These are phyloP conservation scores for Trichoderma oligosporum DNA, from an alignment of 2,329 filamentous ascomycete species.

Conservation along the genomic window DNA sequence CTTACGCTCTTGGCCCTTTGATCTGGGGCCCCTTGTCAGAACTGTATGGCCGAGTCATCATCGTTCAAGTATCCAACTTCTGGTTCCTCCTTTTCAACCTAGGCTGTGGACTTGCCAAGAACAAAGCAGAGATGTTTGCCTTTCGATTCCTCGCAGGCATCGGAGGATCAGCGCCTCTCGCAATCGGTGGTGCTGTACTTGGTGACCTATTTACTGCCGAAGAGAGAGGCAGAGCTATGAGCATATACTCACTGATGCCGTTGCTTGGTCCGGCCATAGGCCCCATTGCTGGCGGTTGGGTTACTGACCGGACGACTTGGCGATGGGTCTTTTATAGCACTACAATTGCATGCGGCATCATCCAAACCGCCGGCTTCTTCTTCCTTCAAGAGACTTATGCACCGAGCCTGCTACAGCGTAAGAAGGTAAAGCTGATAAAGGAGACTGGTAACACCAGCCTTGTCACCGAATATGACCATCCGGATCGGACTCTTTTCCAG, in stretches of 20 bases:
- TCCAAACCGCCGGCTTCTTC: conserved; percentile 56
- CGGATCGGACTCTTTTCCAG: conserved; percentile 39
- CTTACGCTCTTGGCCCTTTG: conserved; percentile 55
- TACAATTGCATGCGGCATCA: conserved; percentile 56
- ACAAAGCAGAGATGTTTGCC: conserved; percentile 58
- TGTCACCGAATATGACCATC: conserved; percentile 52
- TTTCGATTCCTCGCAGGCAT: conserved; percentile 59
- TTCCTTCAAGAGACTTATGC: conserved; percentile 61
- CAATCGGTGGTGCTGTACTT: conserved; percentile 63
- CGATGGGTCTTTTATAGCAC: conserved; percentile 70
- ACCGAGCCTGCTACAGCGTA: conserved; percentile 55
- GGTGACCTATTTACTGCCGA: conserved; percentile 58
- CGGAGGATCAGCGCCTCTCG: conserved; percentile 59
- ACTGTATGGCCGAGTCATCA: conserved; percentile 50
- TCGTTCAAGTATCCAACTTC: conserved; percentile 51
- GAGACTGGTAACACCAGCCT: conserved; percentile 51
- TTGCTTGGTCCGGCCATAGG: conserved; percentile 54
- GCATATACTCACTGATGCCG: conserved; percentile 59
- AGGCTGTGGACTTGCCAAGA: conserved; percentile 57
- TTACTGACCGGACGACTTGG: conserved; percentile 56
- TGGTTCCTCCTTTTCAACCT: conserved; percentile 58
- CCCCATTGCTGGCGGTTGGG: conserved; percentile 41
- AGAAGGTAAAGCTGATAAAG: conserved; percentile 53
- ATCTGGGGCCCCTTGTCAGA: conserved; percentile 61
- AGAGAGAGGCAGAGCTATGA: conserved; percentile 59